Conservation (phyloP, 148 eudicot genomes). For the Vaccinium myrtillus region DNA sequence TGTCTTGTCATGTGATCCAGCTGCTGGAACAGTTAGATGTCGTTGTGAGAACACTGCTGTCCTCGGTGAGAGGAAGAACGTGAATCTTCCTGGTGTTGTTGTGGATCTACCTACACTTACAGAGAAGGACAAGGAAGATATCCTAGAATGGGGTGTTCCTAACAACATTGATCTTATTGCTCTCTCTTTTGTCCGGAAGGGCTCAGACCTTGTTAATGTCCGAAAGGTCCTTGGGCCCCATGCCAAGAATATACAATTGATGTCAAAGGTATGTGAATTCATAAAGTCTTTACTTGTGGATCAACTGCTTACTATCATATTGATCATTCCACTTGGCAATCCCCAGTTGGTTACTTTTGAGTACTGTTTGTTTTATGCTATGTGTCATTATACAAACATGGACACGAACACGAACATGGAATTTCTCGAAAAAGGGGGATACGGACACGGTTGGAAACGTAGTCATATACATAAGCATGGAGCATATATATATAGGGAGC, state of each 20-base stretch:
- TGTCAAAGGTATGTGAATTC: conserved; percentile 53
- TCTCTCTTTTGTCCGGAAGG: conserved; percentile 70
- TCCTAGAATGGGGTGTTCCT: conserved; percentile 67
- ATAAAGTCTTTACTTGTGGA: background rate
- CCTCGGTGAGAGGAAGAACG: conserved; percentile 67
- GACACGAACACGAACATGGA: too few species aligned
- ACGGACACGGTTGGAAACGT: too few species aligned
- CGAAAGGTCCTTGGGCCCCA: conserved; percentile 64
- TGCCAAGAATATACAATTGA: conserved; percentile 52
- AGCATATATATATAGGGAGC: too few species aligned
- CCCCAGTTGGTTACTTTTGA: background rate
- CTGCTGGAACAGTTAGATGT: conserved; percentile 62
- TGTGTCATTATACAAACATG: too few species aligned
- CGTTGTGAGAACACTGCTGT: conserved; percentile 62
- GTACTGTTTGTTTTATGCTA: background rate
- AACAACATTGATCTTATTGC: conserved; percentile 78
- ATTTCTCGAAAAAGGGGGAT: too few species aligned
- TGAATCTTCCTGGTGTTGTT: conserved; percentile 69
- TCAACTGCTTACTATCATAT: background rate
- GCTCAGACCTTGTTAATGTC: conserved; percentile 69
- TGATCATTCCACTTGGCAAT: background rate
- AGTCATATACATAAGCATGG: too few species aligned
- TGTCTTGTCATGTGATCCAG: conserved; percentile 59
- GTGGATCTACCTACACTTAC: conserved; percentile 77
- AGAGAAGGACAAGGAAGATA: conserved; percentile 73